A percentile compares a stretch with the other conserved stretches of the same genome.
phyloP scores from a whole-genome alignment of 2,329 filamentous ascomycete species.

The Cadophora sp. region DNA sequence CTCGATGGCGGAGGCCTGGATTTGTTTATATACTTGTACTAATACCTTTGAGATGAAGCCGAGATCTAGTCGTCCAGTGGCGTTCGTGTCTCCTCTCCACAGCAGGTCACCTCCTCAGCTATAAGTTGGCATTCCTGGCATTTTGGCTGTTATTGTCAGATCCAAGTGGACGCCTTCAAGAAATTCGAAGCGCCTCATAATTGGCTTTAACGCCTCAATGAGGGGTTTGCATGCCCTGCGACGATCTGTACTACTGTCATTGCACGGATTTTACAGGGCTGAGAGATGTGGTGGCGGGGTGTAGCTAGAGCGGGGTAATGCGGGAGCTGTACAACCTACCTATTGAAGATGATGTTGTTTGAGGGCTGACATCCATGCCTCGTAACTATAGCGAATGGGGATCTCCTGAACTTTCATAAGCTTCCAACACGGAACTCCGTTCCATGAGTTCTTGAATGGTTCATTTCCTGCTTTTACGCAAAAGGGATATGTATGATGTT shows the following conservation, averaged over 20 bases:
- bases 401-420: no score
- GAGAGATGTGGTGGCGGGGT: background rate
- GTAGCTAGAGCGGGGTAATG: no score
- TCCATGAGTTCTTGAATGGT: background rate
- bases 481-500: background rate
- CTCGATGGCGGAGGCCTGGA: no score
- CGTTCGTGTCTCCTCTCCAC: background rate
- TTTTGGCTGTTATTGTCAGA: background rate
- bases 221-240: background rate
- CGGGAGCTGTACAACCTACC: no score
- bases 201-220: background rate
- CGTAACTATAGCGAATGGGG: background rate
- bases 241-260: background rate
- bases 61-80: background rate
- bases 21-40: no score
- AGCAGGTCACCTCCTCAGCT: background rate
- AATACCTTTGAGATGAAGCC: background rate
- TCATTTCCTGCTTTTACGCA: background rate
- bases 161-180: background rate
- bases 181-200: background rate
- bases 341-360: no score
- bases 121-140: background rate
- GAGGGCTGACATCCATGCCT: background rate
- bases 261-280: background rate
- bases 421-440: no score